Percentiles rank a stretch among this genome's conserved stretches.
These are phyloP conservation scores for Pontederia paniculata DNA, from an alignment of 176 grass and related monocot species.

Conservation along the genomic window DNA sequence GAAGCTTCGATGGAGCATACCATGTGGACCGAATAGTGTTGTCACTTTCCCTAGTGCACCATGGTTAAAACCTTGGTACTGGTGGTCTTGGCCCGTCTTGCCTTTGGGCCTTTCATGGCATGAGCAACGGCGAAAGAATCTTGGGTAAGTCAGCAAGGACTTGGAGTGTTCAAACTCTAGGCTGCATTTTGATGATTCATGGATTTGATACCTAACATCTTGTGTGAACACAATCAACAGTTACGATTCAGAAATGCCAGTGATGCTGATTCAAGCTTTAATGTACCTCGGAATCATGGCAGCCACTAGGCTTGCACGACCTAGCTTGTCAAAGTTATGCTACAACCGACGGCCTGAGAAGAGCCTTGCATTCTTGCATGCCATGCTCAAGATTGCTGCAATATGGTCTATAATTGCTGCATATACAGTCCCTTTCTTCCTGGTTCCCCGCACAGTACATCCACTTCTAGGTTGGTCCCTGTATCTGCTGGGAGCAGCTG, in stretches of 20 bases:
- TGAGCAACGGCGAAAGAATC: constrained; percentile 61
- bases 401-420: constrained; percentile 57
- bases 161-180: no score
- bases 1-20: constrained; percentile 77
- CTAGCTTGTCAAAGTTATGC: constrained; percentile 65
- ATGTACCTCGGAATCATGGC: constrained; percentile 66
- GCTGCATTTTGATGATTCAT: neutral
- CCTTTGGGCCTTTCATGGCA: constrained; percentile 84
- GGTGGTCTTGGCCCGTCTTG: constrained; percentile 94
- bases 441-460: constrained; percentile 70
- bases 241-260: constrained; percentile 52
- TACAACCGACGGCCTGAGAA: constrained; percentile 77
- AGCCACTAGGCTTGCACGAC: constrained; percentile 45
- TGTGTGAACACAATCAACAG: constrained; percentile 14
- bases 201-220: neutral
- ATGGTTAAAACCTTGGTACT: constrained; percentile 97
- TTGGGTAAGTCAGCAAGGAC: constrained; percentile 45
- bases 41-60: constrained; percentile 92
- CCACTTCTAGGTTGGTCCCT: constrained; percentile 74
- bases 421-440: constrained; percentile 74
- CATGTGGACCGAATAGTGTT: constrained; percentile 88
- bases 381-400: constrained; percentile 46
- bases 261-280: constrained; percentile 57
- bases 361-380: constrained; percentile 39
- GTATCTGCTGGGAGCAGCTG: constrained; percentile 55